These are phyloP conservation scores for Pyrrhoderma lamaoense DNA, from an alignment of 1,284 basidiomycete genomes.

Conservation along the genomic window DNA sequence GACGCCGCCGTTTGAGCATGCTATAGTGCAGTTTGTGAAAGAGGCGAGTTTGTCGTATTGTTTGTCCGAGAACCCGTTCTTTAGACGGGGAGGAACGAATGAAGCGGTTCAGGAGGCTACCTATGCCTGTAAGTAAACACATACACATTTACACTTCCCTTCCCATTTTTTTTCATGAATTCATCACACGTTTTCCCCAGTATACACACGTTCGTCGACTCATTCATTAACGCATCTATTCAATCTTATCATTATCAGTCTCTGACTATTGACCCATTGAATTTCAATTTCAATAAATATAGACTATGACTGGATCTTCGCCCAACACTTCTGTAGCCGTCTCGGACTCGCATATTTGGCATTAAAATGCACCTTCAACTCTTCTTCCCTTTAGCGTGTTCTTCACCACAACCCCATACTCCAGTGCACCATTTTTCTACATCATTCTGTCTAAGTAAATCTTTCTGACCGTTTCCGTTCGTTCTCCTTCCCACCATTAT, in stretches of 20 bases:
- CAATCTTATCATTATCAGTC: neutral
- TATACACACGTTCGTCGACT: constrained; percentile 5
- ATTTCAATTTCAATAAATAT: no score
- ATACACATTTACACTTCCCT: constrained; percentile 9
- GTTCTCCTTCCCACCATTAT: no score
- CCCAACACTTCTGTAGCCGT: constrained; percentile 95
- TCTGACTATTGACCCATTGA: neutral
- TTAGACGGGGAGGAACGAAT: constrained; percentile 51
- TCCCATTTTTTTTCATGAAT: constrained; percentile 1
- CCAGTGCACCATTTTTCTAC: no score
- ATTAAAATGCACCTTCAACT: constrained; percentile 76
- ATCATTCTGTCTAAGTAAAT: no score
- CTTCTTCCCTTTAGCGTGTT: no score
- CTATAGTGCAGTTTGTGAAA: constrained; percentile 93
- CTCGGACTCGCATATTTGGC: constrained; percentile 87
- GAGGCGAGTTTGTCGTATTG: constrained; percentile 94
- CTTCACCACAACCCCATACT: no score
- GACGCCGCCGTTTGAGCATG: constrained; percentile 89
- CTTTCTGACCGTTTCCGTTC: no score
- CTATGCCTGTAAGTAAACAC: constrained; percentile 72
- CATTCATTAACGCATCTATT: constrained; percentile 3
- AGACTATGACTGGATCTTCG: constrained; percentile 92
- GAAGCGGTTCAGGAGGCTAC: constrained; percentile 89
- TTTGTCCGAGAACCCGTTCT: constrained; percentile 95
- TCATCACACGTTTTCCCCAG: constrained; percentile 11